Conservation (phyloP, 148 eudicot genomes). For the Rhododendron simsii region DNA sequence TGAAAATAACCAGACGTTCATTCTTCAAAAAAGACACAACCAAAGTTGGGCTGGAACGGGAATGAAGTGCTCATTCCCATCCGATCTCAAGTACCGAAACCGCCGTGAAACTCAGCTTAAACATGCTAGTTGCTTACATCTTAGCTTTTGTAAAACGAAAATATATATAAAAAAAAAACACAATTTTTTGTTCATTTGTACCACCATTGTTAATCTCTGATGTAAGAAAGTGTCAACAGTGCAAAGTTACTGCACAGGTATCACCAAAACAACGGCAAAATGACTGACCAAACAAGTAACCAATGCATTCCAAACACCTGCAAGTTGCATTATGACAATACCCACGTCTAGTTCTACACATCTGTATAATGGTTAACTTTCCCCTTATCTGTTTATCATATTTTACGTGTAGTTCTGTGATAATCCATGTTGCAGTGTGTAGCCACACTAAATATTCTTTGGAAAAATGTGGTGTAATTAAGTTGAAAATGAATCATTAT, state of each 20-base stretch:
- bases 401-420: not conserved
- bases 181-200: not conserved
- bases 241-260: not conserved
- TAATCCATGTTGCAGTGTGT: not conserved
- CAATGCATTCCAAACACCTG: not conserved
- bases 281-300: not conserved
- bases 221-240: not conserved
- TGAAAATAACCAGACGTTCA: not conserved
- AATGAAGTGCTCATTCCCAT: not conserved
- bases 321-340: not conserved
- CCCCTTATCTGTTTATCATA: not conserved
- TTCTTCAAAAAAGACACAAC: not conserved
- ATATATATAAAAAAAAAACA: no score
- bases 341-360: not conserved
- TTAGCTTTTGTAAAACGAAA: not conserved
- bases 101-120: not conserved
- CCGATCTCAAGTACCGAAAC: not conserved
- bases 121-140: not conserved
- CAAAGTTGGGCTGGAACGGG: not conserved
- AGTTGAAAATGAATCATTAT: not conserved
- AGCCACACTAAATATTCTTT: not conserved
- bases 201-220: not conserved
- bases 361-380: not conserved
- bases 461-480: not conserved
- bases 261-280: not conserved